phyloP scores from a whole-genome alignment of 2,329 filamentous ascomycete species.

The Penicillium sclerotigenum region DNA sequence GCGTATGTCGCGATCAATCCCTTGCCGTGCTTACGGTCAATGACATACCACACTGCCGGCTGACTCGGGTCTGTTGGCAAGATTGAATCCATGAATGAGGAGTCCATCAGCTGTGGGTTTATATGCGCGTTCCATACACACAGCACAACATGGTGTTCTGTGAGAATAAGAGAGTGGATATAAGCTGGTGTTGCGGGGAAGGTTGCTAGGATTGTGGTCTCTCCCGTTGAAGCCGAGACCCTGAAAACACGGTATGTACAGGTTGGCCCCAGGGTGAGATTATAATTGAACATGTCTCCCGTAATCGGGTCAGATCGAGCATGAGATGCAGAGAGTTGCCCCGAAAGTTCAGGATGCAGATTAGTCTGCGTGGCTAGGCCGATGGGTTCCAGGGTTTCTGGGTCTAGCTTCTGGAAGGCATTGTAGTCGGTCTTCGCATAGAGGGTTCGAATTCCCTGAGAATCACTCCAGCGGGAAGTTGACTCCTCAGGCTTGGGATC shows the following conservation, averaged over 20 bases:
- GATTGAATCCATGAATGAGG: constrained; percentile 61
- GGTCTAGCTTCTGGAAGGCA: constrained; percentile 61
- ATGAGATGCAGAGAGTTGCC: constrained; percentile 67
- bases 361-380: constrained; percentile 57
- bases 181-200: constrained; percentile 63
- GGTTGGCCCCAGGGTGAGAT: constrained; percentile 60
- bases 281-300: constrained; percentile 78
- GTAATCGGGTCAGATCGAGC: constrained; percentile 67
- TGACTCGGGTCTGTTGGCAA: constrained; percentile 57
- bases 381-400: constrained; percentile 68
- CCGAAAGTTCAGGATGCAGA: constrained; percentile 67
- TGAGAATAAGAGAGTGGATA: constrained; percentile 79
- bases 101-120: constrained; percentile 43
- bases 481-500: constrained; percentile 20
- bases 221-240: constrained; percentile 59
- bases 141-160: constrained; percentile 66
- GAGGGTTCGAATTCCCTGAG: constrained; percentile 47
- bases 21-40: constrained; percentile 61
- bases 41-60: constrained; percentile 67
- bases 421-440: constrained; percentile 60
- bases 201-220: constrained; percentile 68
- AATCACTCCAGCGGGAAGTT: constrained; percentile 28
- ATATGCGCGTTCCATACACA: constrained; percentile 68
- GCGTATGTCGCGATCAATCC: constrained; percentile 69
- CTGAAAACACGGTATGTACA: constrained; percentile 68